Percentiles rank a stretch among this genome's conserved stretches.
These are phyloP conservation scores for Leishmania tropica DNA, from an alignment of 208 protist genomes.

Conservation along the genomic window DNA sequence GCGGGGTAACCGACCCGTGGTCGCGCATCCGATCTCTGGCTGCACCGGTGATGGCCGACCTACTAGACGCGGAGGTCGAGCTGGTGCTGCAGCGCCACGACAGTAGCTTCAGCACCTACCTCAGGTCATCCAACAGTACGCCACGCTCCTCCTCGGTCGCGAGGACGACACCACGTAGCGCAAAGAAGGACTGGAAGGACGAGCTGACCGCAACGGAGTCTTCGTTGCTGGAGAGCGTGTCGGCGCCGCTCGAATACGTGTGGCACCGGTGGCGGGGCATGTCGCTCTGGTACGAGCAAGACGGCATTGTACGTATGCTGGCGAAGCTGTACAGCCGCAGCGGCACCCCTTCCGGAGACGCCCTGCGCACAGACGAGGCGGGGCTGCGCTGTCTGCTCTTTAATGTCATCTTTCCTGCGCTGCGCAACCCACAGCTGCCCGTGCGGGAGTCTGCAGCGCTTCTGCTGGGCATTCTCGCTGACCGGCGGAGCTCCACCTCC, in stretches of 20 bases:
- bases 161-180: background rate
- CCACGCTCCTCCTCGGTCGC: background rate
- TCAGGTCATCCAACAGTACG: background rate
- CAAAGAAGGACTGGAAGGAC: background rate
- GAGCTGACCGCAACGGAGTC: background rate
- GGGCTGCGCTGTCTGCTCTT: constrained; percentile 40
- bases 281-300: constrained; percentile 35
- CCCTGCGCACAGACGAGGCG: constrained; percentile 25
- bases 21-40: constrained; percentile 53
- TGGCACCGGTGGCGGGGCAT: constrained; percentile 21
- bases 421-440: constrained; percentile 59
- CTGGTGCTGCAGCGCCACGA: constrained; percentile 9
- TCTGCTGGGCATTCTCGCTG: constrained; percentile 32
- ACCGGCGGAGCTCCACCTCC: constrained; percentile 14
- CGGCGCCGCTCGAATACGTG: constrained; percentile 23
- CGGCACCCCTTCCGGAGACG: constrained; percentile 18
- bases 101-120: background rate
- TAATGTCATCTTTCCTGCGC: constrained; percentile 48
- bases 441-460: constrained; percentile 59
- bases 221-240: constrained; percentile 4
- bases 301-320: constrained; percentile 31
- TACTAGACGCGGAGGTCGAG: constrained; percentile 26
- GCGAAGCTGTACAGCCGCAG: constrained; percentile 23
- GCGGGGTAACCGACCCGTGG: constrained; percentile 72
- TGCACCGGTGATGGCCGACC: constrained; percentile 27